A percentile compares a stretch with the other conserved stretches of the same genome.
These are phyloP conservation scores for Cyclostephanos invisitatus DNA, from an alignment of 108 stramenopile genomes.

Conservation along the genomic window DNA sequence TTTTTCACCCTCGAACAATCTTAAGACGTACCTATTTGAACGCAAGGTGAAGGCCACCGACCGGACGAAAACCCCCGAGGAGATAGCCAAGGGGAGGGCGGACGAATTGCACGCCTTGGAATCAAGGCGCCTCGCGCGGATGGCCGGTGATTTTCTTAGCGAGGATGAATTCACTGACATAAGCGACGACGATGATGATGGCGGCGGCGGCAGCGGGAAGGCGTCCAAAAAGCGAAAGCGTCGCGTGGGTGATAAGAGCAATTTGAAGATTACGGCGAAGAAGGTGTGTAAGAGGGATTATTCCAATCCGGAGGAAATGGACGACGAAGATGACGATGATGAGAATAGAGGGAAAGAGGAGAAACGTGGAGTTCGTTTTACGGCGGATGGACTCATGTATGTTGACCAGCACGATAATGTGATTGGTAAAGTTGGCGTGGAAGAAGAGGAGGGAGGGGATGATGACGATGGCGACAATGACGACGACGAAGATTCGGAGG, in stretches of 20 bases:
- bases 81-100: constrained; percentile 92
- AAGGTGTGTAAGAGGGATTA: constrained; percentile 10
- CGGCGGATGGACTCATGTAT: constrained; percentile 84
- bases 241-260: constrained; percentile 13
- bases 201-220: constrained; percentile 1
- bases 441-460: constrained; percentile 41
- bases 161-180: constrained; percentile 87
- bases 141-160: constrained; percentile 86
- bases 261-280: constrained; percentile 32
- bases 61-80: constrained; percentile 94
- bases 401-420: constrained; percentile 70
- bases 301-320: constrained; percentile 66
- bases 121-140: constrained; percentile 84
- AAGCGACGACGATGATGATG: constrained; percentile 56
- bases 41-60: constrained; percentile 85
- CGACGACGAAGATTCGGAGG: constrained; percentile 19
- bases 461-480: background rate
- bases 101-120: constrained; percentile 88
- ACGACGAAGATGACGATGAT: constrained; percentile 66
- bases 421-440: constrained; percentile 61
- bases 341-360: constrained; percentile 49
- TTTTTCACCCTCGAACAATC: background rate
- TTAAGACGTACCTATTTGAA: constrained; percentile 69
- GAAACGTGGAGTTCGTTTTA: constrained; percentile 62
- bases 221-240: constrained; percentile 17